Base-by-base conservation (phyloP, 257 asterid genomes). In the Misopates orontium region DNA sequence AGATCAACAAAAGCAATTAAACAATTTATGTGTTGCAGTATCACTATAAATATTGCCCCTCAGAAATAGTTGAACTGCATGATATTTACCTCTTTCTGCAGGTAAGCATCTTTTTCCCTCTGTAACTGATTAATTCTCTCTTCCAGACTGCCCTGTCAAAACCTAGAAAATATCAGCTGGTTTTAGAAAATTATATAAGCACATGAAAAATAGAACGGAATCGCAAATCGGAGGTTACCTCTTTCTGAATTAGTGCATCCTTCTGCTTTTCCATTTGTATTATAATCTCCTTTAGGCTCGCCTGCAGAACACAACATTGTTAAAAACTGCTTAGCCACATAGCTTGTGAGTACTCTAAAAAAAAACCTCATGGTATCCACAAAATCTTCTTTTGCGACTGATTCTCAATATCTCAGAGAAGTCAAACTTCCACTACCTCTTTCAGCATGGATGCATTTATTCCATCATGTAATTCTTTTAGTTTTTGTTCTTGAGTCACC, bases 81-180 rank as follows among this genome's bases (percentile, higher is more conserved):
- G 54, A 40, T 32, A 5, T 25, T 63, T 77, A 82, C 88, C 93
- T 71, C 79, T 75, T 79, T 82, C 70, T 73, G 89, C 82, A 67
- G 36, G 44, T 69, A 75, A 62, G 56, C 69, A 13, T 82, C 65
- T 40, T 77, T 71, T 75, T 82, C 85, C 53, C 14, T 64, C 64
- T 75, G 78, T 61, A 81, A 73, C 24, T 79, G 78, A 48, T 60
- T 69, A 67, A 73, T 59, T 62, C 64, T 81, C 53, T 70, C 77
- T 42, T 75, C 81, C 53, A 80, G 75, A 58, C 42, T 58, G 72
- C 48, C 77, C 90, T 85, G 80, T 20, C 63, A 67, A 59, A 48
- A 52, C 47, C 55, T 25, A 64, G 50, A 76, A 72, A 58, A 41
- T 19, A 67, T 72, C 67, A 42, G 65, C 67, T 10, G 49, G 56